Conservation (phyloP, 2,329 filamentous ascomycete species). For the Colletotrichum karsti region DNA sequence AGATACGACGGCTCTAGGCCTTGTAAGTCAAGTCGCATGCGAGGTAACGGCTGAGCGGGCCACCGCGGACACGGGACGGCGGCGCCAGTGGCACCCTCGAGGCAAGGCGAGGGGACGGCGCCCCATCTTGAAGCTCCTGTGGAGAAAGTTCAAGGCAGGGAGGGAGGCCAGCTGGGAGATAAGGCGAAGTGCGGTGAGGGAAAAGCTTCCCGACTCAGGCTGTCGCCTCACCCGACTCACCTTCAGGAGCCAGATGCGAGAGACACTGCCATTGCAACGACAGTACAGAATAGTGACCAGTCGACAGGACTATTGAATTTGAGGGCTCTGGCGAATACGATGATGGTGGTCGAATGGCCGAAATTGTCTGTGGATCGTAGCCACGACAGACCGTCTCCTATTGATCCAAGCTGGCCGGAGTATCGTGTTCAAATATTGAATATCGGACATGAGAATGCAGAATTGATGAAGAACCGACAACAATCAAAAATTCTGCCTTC, state of each 20-base stretch:
- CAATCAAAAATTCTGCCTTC: constrained; percentile 4
- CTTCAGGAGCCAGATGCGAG: background rate
- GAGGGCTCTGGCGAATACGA: background rate
- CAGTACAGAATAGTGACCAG: too few species aligned
- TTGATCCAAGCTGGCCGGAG: background rate
- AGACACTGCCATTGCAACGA: background rate
- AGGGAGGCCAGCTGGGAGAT: background rate
- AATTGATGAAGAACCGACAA: background rate
- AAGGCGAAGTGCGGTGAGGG: background rate
- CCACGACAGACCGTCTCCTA: background rate
- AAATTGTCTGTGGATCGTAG: constrained; percentile 8
- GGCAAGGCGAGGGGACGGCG: constrained; percentile 4
- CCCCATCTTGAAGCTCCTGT: constrained; percentile 20
- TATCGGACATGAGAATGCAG: background rate
- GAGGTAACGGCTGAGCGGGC: constrained; percentile 14
- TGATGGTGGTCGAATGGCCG: background rate
- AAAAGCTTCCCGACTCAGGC: constrained; percentile 17
- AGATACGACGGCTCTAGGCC: constrained; percentile 5
- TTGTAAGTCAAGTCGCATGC: too few species aligned
- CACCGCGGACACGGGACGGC: constrained; percentile 16
- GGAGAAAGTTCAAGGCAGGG: background rate
- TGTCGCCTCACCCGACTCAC: background rate
- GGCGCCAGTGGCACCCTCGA: constrained; percentile 19
- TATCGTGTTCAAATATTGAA: background rate
- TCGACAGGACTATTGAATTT: background rate